Evolutionary conservation across 768 basidiomycete species (phyloP).

Genomic region (Saitozyma sp.): DNA sequence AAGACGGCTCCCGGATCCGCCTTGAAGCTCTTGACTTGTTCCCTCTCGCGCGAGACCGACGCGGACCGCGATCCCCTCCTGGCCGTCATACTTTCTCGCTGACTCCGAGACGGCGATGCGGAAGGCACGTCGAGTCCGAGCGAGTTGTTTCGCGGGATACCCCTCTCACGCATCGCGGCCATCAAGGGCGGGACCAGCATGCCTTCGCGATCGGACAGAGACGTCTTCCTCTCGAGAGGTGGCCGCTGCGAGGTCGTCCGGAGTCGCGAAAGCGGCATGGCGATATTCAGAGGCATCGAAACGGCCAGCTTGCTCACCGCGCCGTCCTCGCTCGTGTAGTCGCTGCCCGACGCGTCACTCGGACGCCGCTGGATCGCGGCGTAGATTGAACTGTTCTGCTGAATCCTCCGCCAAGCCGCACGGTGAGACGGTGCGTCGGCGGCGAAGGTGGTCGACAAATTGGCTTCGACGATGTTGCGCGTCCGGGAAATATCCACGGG

Average conservation of each 20-base stretch:
- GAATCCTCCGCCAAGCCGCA: slow-evolving; percentile 39
- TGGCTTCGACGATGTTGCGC: slow-evolving; percentile 41
- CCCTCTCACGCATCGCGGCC: slow-evolving; percentile 40
- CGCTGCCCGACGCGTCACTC: too few species aligned
- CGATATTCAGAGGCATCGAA: slow-evolving; percentile 42
- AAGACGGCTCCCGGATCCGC: slow-evolving; percentile 48
- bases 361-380: slow-evolving; percentile 8
- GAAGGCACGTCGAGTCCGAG: slow-evolving; percentile 14
- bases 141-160: slow-evolving; percentile 19
- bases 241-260: slow-evolving; percentile 8
- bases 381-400: slow-evolving; percentile 24
- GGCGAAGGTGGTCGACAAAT: slow-evolving; percentile 45
- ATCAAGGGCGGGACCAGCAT: slow-evolving; percentile 46
- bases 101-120: neutral
- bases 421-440: slow-evolving; percentile 50
- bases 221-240: slow-evolving; percentile 45
- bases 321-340: too few species aligned
- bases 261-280: slow-evolving; percentile 16
- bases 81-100: neutral
- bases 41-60: slow-evolving; percentile 32
- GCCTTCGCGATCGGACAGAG: slow-evolving; percentile 38
- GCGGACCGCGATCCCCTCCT: slow-evolving; percentile 20
- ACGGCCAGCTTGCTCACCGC: neutral
- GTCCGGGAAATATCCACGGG: slow-evolving; percentile 17
- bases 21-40: slow-evolving; percentile 29